Evolutionary conservation across 495 filamentous ascomycete genomes (phyloP), one percentile per base, ranked within the genome.

Genomic region (Penicillium maclennaniae): DNA sequence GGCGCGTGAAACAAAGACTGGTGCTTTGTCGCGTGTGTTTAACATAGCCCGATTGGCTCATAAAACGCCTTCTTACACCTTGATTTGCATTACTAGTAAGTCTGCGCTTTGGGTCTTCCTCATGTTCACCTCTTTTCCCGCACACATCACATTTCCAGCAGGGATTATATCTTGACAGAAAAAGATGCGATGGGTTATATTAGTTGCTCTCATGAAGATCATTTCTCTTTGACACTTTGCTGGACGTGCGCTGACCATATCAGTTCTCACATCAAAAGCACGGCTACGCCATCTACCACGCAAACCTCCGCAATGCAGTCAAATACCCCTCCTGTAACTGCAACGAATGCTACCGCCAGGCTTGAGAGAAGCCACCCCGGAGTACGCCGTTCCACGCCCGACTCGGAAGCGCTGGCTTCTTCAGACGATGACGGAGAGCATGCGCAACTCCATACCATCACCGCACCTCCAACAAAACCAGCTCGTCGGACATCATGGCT

Each of bases 401-500:
- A 96, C 62, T 96, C 91, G 7, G 92, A 97, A 63, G 92, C 91
- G 39, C 73, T 97, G 43, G 89, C 87, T 36, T 96, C 91, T 54
- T 96, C 92, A 3, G 92, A 97, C 63, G 92, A 97, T 61, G 92
- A 97, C 65, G 79, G 73, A 31, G 91, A 79, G 27, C 77, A 81
- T 55, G 55, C 59, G 15, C 60, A 67, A 9, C 62, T 68, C 6
- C 66, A 72, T 3, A 65, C 71, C 31, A 65, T 70, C 19, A 69
- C 61, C 42, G 67, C 67, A 1, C 67, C 68, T 26, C 56, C 62
- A 8, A 60, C 75, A 0, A 76, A 74, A 51, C 71, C 77, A 42
- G 65, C 59, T 23, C 71, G 79, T 20, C 76, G 79, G 37, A 72
- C 78, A 8, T 83, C 79, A 12, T 83, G 79, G 79, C 67, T 82